Percentiles rank a stretch among this genome's conserved stretches.
Conservation (phyloP, 2,329 filamentous ascomycete species). For the Cadophora luteo-olivacea region DNA sequence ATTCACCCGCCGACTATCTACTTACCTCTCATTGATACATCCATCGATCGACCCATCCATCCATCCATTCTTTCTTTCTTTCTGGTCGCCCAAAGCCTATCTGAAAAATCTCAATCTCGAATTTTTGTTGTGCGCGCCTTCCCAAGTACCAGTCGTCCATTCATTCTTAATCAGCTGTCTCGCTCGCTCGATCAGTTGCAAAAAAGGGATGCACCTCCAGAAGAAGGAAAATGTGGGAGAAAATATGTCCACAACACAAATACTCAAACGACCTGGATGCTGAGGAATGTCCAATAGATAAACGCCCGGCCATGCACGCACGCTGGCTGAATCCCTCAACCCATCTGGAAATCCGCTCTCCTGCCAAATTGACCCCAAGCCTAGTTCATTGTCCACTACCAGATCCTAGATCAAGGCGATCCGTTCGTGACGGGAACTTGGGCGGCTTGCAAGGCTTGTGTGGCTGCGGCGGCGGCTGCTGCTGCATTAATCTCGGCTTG, state of each 20-base stretch:
- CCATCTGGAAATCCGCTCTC: background rate
- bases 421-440: slow-evolving; percentile 37
- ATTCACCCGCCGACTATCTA: slow-evolving; percentile 12
- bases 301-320: slow-evolving; percentile 38
- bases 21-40: background rate
- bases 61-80: background rate
- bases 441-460: slow-evolving; percentile 20
- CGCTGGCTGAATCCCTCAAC: slow-evolving; percentile 35
- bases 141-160: background rate
- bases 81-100: slow-evolving; percentile 11
- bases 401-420: slow-evolving; percentile 33
- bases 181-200: background rate
- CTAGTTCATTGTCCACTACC: slow-evolving; percentile 27
- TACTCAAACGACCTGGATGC: slow-evolving; percentile 10
- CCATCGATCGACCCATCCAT: too few relatives aligned
- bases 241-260: slow-evolving; percentile 19
- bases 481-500: slow-evolving; percentile 43
- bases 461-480: slow-evolving; percentile 31
- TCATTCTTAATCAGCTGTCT: background rate
- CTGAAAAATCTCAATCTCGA: slow-evolving; percentile 7
- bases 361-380: background rate
- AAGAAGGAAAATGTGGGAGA: background rate
- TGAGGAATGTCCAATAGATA: slow-evolving; percentile 18
- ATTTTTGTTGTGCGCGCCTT: background rate
- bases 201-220: slow-evolving; percentile 2